phyloP scores from a whole-genome alignment of 2,329 filamentous ascomycete genomes.

The Sporothrix inflata region DNA sequence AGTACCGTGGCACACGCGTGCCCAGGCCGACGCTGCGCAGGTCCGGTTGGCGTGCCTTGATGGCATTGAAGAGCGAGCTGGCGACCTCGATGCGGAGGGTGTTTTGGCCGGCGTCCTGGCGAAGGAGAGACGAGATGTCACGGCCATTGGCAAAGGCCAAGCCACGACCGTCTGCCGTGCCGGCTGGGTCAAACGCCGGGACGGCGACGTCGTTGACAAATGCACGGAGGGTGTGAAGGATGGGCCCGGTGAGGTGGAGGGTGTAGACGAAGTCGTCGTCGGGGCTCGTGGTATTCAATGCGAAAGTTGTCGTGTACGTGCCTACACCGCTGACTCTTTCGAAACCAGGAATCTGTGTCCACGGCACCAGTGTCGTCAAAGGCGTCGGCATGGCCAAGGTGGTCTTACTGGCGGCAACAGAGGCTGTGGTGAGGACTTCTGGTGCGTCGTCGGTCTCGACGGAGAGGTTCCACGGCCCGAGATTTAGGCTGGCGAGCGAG shows the following conservation, averaged over 20 bases:
- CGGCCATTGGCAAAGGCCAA: neutral
- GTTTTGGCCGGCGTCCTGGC: neutral
- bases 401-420: conserved; percentile 25
- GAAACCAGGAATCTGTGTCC: conserved; percentile 27
- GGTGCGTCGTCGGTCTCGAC: conserved; percentile 25
- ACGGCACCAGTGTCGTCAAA: conserved; percentile 27
- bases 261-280: conserved; percentile 18
- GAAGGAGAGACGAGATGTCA: conserved; percentile 26
- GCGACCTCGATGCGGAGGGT: conserved; percentile 31
- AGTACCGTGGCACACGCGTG: conserved; percentile 1
- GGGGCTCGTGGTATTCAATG: conserved; percentile 10
- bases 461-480: neutral
- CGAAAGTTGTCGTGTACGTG: conserved; percentile 28
- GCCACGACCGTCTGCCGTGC: neutral
- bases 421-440: conserved; percentile 23
- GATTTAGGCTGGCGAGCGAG: neutral
- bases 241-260: conserved; percentile 28
- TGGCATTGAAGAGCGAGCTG: conserved; percentile 32
- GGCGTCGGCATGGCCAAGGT: conserved; percentile 22
- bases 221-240: conserved; percentile 28
- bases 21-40: conserved; percentile 11
- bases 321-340: conserved; percentile 29
- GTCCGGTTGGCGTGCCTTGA: conserved; percentile 9
- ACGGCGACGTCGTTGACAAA: conserved; percentile 29
- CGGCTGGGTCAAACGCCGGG: conserved; percentile 29